Conservation (phyloP, 164 flowering plant genomes). For the Liquidambar formosana region DNA sequence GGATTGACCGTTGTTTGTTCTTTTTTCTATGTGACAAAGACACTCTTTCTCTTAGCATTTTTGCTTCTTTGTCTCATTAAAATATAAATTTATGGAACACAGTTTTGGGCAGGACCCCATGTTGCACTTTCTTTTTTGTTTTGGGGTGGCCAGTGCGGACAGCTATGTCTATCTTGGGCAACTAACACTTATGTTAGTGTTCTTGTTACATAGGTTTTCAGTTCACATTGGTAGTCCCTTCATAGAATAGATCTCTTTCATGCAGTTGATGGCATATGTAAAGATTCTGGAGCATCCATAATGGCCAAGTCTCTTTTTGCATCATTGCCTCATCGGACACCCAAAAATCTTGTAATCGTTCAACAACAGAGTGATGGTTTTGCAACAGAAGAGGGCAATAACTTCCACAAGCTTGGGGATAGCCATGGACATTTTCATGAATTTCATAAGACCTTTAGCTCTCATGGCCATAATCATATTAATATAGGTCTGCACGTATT, state of each 20-base stretch:
- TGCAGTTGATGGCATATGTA: slow-evolving; percentile 77
- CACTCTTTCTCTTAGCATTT: too few species aligned
- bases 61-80: too few species aligned
- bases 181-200: neutral
- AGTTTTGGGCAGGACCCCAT: too few species aligned
- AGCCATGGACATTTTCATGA: slow-evolving; percentile 45
- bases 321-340: slow-evolving; percentile 50
- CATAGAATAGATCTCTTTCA: slow-evolving; percentile 71
- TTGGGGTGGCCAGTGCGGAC: neutral
- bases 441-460: slow-evolving; percentile 39
- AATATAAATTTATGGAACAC: too few species aligned
- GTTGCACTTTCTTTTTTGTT: neutral
- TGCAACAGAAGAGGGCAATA: slow-evolving; percentile 37
- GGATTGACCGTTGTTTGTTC: neutral
- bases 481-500: slow-evolving; percentile 65
- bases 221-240: slow-evolving; percentile 31
- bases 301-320: slow-evolving; percentile 93
- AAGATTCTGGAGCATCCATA: slow-evolving; percentile 70
- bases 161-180: neutral
- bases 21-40: neutral
- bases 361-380: slow-evolving; percentile 46
- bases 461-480: slow-evolving; percentile 26
- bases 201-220: slow-evolving; percentile 11
- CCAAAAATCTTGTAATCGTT: slow-evolving; percentile 39
- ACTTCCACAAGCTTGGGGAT: slow-evolving; percentile 41